Conservation (phyloP, 129 eudicot genomes). For the Artemisia annua region DNA sequence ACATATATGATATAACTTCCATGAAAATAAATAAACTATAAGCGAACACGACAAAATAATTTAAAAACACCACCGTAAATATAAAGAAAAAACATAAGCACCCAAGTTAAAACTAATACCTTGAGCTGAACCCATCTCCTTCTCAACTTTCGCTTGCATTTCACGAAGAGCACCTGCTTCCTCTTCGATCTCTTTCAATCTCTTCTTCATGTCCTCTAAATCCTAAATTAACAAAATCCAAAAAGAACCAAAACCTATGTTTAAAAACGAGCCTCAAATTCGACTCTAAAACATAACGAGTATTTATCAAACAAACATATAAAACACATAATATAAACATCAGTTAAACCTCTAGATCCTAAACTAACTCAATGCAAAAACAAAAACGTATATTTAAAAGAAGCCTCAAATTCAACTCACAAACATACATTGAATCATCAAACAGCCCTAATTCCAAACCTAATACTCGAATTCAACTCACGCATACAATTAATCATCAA, state of each 20-base stretch:
- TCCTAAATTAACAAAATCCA: constrained; percentile 37
- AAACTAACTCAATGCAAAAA: too few relatives aligned
- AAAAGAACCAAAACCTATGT: neutral
- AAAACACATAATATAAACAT: too few relatives aligned
- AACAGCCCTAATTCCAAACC: too few relatives aligned
- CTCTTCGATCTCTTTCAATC: constrained; percentile 77
- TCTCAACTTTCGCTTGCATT: constrained; percentile 83
- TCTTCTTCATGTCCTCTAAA: constrained; percentile 45
- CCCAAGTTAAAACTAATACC: constrained; percentile 33
- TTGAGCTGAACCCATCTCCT: constrained; percentile 68
- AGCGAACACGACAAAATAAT: neutral
- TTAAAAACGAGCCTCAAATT: constrained; percentile 14
- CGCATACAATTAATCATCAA: neutral
- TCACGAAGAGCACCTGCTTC: constrained; percentile 90
- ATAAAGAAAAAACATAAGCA: neutral
- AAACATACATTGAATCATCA: neutral
- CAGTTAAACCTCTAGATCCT: neutral
- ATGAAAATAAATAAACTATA: neutral
- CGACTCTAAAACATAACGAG: too few relatives aligned
- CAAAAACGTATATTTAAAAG: too few relatives aligned
- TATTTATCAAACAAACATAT: too few relatives aligned
- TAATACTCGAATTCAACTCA: neutral
- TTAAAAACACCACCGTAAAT: neutral
- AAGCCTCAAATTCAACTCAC: neutral
- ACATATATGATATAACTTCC: neutral